Conservation (phyloP, 2,329 filamentous ascomycete genomes). For the Ophiostoma australiae region DNA sequence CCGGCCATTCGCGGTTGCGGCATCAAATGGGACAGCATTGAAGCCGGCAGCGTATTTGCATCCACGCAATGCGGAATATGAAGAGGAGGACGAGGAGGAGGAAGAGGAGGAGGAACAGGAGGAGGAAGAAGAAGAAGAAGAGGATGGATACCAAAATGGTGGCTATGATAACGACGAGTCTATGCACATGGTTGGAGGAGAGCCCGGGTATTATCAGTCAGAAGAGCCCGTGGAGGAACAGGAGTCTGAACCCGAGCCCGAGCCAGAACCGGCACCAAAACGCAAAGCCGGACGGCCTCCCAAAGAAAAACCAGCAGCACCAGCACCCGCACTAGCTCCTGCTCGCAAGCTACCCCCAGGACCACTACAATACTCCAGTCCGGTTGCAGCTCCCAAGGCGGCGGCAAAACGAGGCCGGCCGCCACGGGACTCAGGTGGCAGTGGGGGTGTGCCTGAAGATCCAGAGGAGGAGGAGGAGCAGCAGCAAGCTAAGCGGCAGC, state of each 20-base stretch:
- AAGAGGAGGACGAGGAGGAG: constrained; percentile 31
- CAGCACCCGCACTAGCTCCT: constrained; percentile 15
- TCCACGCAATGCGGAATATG: constrained; percentile 25
- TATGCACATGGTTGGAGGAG: constrained; percentile 38
- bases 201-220: constrained; percentile 15
- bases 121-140: neutral
- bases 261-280: constrained; percentile 26
- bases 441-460: neutral
- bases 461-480: constrained; percentile 28
- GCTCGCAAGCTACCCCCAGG: constrained; percentile 13
- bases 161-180: constrained; percentile 37
- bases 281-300: constrained; percentile 23
- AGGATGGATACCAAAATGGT: constrained; percentile 24
- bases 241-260: constrained; percentile 27
- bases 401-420: constrained; percentile 21
- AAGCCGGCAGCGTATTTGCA: constrained; percentile 15
- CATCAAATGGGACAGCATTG: constrained; percentile 14
- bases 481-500: constrained; percentile 25
- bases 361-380: constrained; percentile 14
- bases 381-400: neutral
- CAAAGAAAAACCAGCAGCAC: constrained; percentile 26
- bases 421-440: neutral
- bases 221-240: neutral
- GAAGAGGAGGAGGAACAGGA: constrained; percentile 34
- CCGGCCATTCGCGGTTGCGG: constrained; percentile 19